These are phyloP conservation scores for Neurospora africana DNA, from an alignment of 495 filamentous ascomycete species.

Conservation along the genomic window DNA sequence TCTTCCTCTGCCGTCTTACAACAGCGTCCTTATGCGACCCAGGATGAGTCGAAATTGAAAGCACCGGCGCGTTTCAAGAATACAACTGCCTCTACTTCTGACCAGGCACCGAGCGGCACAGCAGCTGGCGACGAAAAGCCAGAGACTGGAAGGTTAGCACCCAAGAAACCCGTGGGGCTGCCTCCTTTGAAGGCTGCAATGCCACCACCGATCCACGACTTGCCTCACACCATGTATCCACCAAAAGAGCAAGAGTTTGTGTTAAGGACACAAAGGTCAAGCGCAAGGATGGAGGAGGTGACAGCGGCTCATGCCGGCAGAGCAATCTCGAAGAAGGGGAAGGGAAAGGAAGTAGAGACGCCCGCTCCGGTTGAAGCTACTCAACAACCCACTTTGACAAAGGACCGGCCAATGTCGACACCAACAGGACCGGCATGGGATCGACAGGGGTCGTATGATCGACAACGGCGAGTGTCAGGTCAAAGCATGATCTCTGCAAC, in stretches of 20 bases:
- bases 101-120: constrained; percentile 2
- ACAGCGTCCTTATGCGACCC: constrained; percentile 1
- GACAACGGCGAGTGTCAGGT: constrained; percentile 13
- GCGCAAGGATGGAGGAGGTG: constrained; percentile 11
- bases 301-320: neutral
- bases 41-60: constrained; percentile 8
- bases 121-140: neutral
- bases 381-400: neutral
- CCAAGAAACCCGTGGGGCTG: neutral
- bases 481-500: constrained; percentile 17
- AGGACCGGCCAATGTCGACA: neutral
- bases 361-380: neutral
- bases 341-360: neutral
- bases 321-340: neutral
- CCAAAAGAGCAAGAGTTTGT: constrained; percentile 18
- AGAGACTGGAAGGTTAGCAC: neutral
- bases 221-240: constrained; percentile 16
- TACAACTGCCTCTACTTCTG: constrained; percentile 4
- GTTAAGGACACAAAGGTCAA: constrained; percentile 15
- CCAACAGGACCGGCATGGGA: constrained; percentile 1
- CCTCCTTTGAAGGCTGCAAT: neutral
- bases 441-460: constrained; percentile 6
- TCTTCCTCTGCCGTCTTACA: constrained; percentile 9
- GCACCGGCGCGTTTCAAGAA: constrained; percentile 4
- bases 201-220: constrained; percentile 1